Evolutionary conservation across 1,139 yeast species (phyloP), one percentile per base, ranked within the genome.

Genomic region (Blastobotrys buckinghamii): DNA sequence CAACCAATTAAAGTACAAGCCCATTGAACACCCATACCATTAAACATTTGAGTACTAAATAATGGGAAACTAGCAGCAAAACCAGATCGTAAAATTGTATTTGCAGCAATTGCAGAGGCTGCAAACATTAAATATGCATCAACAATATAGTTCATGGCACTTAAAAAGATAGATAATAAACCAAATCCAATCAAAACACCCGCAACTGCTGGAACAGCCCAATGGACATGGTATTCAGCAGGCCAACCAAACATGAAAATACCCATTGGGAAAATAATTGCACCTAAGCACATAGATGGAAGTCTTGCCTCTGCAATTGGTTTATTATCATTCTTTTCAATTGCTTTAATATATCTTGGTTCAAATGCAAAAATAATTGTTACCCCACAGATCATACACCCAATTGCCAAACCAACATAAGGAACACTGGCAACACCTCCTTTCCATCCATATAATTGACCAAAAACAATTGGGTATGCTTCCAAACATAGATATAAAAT

Each of bases 21-120:
- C 92, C 94, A 89, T 62, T 84, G 81, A 44, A 79, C 78, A 32
- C 88, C 83, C 79, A 89, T 75, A 55, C 75, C 76, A 15, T 72
- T 66, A 67, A 88, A 87, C 96, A 89, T 82, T 56, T 79, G 84
- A 3, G 76, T 67, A 1, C 82, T 77, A 61, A 90, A 90, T 52
- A 90, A 72, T 34, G 97, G 97, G 77, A 90, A 89, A 1, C 76
- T 76, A 39, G 83, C 85, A 52, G 84, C 89, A 58, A 79, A 77
- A 0, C 72, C 81, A 53, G 90, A 81, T 72, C 98, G 81, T 60
- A 90, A 71, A 61, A 89, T 81, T 0, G 96, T 81, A 63, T 87
- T 87, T n/a, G 84, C 96, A 6, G 97, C 96, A 57, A 89, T 73
- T 1, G 96, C 96, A 26, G 95, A 84, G 6, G 96, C 96, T 4